These are phyloP conservation scores for Puccinia hordei DNA, from an alignment of 1,284 basidiomycete genomes.

Conservation along the genomic window DNA sequence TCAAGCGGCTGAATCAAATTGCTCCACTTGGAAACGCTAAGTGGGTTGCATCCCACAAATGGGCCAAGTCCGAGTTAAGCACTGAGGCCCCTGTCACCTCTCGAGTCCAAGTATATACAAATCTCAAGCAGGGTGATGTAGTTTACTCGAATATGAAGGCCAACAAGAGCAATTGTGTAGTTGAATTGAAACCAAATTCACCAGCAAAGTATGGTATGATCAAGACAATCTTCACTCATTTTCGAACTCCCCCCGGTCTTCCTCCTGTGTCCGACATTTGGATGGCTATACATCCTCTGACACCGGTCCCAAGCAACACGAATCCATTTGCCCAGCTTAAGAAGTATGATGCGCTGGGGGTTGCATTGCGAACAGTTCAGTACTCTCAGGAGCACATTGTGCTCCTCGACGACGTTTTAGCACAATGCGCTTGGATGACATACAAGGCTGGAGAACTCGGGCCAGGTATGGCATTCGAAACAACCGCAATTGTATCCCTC, in stretches of 20 bases:
- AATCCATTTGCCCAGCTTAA: background rate
- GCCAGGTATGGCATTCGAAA: background rate
- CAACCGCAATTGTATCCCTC: background rate
- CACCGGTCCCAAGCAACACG: background rate
- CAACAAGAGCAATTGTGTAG: constrained; percentile 27
- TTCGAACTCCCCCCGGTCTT: background rate
- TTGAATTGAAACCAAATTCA: constrained; percentile 3
- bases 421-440: constrained; percentile 14
- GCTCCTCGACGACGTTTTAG: background rate
- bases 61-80: background rate
- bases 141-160: constrained; percentile 9
- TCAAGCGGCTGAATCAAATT: background rate
- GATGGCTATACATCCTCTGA: background rate
- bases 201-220: constrained; percentile 4
- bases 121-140: background rate
- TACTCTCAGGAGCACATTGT: background rate
- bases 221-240: constrained; percentile 13
- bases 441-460: background rate
- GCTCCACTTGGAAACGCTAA: background rate
- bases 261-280: background rate
- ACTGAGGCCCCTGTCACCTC: background rate
- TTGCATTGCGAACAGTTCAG: background rate
- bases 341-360: background rate
- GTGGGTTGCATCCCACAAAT: constrained; percentile 9
- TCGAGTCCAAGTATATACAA: background rate